Base-by-base conservation (phyloP, 1,139 yeast species). In the Hyphopichia wangnamkhiaoensis region DNA sequence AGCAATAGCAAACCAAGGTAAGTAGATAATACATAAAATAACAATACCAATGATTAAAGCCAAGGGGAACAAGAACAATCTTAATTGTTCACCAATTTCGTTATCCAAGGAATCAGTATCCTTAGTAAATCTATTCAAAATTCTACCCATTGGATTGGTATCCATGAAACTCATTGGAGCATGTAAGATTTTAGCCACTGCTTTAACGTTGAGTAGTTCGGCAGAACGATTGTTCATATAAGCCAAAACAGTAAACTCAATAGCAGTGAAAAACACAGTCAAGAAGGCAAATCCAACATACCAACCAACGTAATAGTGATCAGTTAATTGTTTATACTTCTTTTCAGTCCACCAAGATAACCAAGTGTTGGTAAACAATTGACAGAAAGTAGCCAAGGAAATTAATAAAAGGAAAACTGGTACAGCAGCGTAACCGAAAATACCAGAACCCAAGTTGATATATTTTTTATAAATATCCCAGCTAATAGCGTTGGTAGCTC, bases 181-280 rank as follows among this genome's bases (percentile, higher is more conserved):
- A 49, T 68, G 74, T 45, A 71, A 61, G 14, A 71, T 54, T 39
- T 53, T 64, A 21, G 53, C 54, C 30, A 67, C 67, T 6, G 76
- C 74, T 38, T 50, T 57, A 23, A 69, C 58, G 42, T 70, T 70
- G 47, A 72, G 59, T 25, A 50, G 49, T 39, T 64, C 60, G 18
- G 76, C 70, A 1, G 76, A 59, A 37, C 39, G 61, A 39, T 79
- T 74, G 49, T 77, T 73, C 60, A 81, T 65, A 48, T 70, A 78
- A 33, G 82, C 79, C 50, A 82, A 61, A 49, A 78, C 58, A 29
- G 78, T 68, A 48, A 81, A 80, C 53, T 79, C 80, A 41, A 70
- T 48, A 21, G 70, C 69, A 34, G 80, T 68, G 47, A 76, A 71
- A 2, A 79, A 35, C 25, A 79, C 75, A 24, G 80, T 70, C 40